Base-by-base conservation (phyloP, 228 moss, liverwort and hornwort species). In the Sphagnum fallax region DNA sequence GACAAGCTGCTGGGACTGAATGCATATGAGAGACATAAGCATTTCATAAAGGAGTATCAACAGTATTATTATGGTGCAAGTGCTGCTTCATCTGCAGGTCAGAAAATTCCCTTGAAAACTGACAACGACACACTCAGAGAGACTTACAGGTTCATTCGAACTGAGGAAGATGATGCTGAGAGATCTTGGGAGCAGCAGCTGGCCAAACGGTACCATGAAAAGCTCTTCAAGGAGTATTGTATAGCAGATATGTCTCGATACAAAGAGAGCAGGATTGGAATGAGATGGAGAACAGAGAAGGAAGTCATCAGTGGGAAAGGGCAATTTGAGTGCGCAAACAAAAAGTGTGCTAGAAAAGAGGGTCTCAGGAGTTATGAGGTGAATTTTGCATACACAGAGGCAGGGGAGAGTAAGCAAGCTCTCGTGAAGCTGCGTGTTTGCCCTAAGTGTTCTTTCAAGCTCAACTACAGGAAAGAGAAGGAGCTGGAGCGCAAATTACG, bases 171-270 rank as follows among this genome's bases (percentile, higher is more conserved):
- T 75, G 92, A 98, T 72, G 68, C 73, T 50, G 92, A 92, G 62
- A 75, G 89, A 73, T 81, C 91, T 6, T 98, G 98, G 98, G 98
- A 93, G 80, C 98, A 98, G 75, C 93, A 90, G 7, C 86, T 98
- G 62, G 98, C 98, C 5, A 98, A 94, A 74, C 90, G 98, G 47
- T 98, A 98, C 51, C 93, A 98, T 62, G 94, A 98, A 63, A 98
- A 98, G 82, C 87, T 98, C 52, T 98, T 91, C 58, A 91, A 92
- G 81, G 98, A 98, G 92, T 98, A 95, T 71, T 93, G 98, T 75
- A 87, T 98, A 66, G 93, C 90, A 12, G 98, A 98, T 76, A 93
- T 98, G 93, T 98, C 98, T 12, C 88, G 90, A 73, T 98, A 92
- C 77, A 98, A 86, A 76, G 92, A 98, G 73, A 90, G 87, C 81